Conservation (phyloP, 2,329 filamentous ascomycete species). For the Ascosphaera pollenicola region DNA sequence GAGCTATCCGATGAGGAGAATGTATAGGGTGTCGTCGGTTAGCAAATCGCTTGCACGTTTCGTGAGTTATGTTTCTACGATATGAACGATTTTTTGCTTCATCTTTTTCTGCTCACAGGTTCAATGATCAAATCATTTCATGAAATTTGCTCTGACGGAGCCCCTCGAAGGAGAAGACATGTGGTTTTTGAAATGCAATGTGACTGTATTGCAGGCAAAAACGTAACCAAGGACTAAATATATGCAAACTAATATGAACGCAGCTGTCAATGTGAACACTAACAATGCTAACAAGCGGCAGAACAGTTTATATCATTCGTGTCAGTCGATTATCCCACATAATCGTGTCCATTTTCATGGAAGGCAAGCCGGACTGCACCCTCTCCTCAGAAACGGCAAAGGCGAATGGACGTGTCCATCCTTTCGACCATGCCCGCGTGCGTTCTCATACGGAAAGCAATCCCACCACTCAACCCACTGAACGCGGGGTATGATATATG, state of each 20-base stretch:
- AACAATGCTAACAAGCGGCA: no score
- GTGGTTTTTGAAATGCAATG: no score
- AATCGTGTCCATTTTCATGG: neutral
- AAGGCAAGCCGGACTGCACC: constrained; percentile 20
- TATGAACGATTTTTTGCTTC: neutral
- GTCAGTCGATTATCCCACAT: neutral
- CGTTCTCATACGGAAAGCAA: constrained; percentile 17
- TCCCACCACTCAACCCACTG: constrained; percentile 26
- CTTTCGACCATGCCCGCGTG: constrained; percentile 12
- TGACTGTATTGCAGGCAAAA: no score
- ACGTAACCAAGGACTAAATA: no score
- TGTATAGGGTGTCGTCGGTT: neutral
- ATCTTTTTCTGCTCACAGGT: no score
- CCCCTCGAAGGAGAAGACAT: no score
- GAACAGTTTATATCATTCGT: no score
- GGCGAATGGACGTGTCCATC: constrained; percentile 14
- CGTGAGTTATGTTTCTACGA: neutral
- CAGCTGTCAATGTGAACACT: no score
- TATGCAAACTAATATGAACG: no score
- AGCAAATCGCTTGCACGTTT: neutral
- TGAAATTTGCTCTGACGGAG: neutral
- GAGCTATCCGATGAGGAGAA: no score
- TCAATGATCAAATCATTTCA: neutral
- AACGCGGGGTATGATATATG: constrained; percentile 19
- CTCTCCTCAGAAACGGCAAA: constrained; percentile 18